phyloP scores from a whole-genome alignment of 116 monocot genomes.

The Papilionanthe hybrid region DNA sequence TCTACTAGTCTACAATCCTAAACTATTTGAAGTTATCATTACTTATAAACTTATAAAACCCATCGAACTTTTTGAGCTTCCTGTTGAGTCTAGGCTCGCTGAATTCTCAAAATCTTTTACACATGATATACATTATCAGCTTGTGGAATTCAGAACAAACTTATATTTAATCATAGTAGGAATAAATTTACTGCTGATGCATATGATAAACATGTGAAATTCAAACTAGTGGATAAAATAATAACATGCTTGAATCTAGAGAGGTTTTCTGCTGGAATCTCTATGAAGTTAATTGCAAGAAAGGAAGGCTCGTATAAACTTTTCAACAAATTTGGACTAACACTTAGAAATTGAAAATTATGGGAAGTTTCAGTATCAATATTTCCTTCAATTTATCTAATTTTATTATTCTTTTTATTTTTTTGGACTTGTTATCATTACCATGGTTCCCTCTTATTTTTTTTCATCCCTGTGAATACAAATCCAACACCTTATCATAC shows the following conservation, averaged over 20 bases:
- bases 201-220: neutral
- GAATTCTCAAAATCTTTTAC: neutral
- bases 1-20: neutral
- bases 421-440: neutral
- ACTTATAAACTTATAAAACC: neutral
- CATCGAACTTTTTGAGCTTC: neutral
- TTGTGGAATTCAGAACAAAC: neutral
- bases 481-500: neutral
- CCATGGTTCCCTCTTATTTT: neutral
- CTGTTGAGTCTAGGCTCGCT: neutral
- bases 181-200: neutral
- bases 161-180: neutral
- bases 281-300: neutral
- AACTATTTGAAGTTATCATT: neutral
- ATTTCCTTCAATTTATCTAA: neutral
- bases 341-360: neutral
- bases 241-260: neutral
- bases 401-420: neutral
- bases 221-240: neutral
- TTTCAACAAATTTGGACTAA: neutral
- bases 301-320: neutral
- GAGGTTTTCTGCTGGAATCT: neutral
- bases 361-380: neutral
- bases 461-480: neutral
- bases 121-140: neutral